Percentiles rank a stretch among this genome's conserved stretches.
phyloP scores from a whole-genome alignment of 306 rosid genomes.

The Styphnolobium japonicum region DNA sequence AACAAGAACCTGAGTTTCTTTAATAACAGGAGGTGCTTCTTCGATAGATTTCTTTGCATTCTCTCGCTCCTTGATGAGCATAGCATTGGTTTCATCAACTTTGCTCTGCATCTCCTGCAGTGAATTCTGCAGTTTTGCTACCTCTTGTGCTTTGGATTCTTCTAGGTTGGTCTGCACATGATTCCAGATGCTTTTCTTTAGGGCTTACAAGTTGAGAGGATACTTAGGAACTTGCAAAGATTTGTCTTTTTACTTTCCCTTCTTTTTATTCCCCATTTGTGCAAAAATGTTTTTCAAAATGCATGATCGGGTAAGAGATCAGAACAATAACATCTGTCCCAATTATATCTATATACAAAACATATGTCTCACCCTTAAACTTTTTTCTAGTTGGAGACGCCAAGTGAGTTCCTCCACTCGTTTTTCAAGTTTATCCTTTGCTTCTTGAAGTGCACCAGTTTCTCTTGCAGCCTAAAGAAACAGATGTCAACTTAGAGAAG shows the following conservation, averaged over 20 bases:
- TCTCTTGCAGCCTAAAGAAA: constrained; percentile 76
- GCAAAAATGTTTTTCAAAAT: constrained; percentile 14
- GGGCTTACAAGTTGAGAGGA: constrained; percentile 13
- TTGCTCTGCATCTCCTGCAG: constrained; percentile 71
- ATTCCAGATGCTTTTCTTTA: constrained; percentile 25
- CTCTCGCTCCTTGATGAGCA: constrained; percentile 63
- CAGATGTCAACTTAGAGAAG: neutral
- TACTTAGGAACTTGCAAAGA: constrained; percentile 7
- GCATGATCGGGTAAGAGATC: constrained; percentile 17
- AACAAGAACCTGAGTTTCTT: constrained; percentile 76
- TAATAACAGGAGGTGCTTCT: constrained; percentile 68
- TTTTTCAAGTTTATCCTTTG: constrained; percentile 82
- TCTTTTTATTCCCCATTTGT: constrained; percentile 5
- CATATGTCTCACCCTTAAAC: constrained; percentile 65
- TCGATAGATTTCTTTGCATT: constrained; percentile 52
- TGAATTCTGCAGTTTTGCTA: constrained; percentile 64
- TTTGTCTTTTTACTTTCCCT: neutral
- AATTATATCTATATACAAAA: constrained; percentile 16
- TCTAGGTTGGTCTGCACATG: constrained; percentile 75
- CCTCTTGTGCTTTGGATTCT: constrained; percentile 78
- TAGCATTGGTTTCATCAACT: constrained; percentile 65
- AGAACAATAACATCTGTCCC: constrained; percentile 1
- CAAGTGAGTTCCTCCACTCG: constrained; percentile 82
- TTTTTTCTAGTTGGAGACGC: constrained; percentile 82
- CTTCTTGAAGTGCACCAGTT: constrained; percentile 87